These are phyloP conservation scores for Thermothielavioides terrestris DNA, from an alignment of 495 filamentous ascomycete genomes.

Conservation along the genomic window DNA sequence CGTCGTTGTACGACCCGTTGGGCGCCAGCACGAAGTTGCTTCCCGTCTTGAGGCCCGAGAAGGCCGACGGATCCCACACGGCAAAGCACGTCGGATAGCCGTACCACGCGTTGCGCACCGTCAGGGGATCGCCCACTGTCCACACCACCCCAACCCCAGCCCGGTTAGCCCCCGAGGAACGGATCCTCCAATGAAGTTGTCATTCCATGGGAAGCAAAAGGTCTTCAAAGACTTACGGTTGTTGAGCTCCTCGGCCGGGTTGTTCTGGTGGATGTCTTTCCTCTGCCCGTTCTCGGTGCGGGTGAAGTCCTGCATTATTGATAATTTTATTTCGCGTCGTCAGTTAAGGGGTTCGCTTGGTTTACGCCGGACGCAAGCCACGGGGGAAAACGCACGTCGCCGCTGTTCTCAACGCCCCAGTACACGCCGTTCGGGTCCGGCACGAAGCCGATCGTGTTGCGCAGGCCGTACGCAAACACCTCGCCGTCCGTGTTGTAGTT, in stretches of 20 bases:
- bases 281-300: constrained; percentile 34
- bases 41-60: constrained; percentile 39
- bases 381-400: constrained; percentile 43
- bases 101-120: constrained; percentile 38
- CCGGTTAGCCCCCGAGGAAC: too few species aligned
- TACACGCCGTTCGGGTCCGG: constrained; percentile 53
- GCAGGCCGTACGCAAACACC: constrained; percentile 55
- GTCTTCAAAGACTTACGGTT: constrained; percentile 54
- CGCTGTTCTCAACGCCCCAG: constrained; percentile 63
- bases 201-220: too few species aligned
- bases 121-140: constrained; percentile 32
- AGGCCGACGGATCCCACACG: constrained; percentile 47
- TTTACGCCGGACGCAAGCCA: constrained; percentile 15
- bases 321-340: not conserved
- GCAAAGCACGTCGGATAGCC: constrained; percentile 66
- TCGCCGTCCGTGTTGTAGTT: constrained; percentile 47
- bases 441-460: constrained; percentile 59
- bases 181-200: too few species aligned
- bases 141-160: too few species aligned
- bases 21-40: constrained; percentile 41
- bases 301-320: constrained; percentile 31
- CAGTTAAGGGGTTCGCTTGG: constrained; percentile 2
- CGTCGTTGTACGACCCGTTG: constrained; percentile 42
- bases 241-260: constrained; percentile 66
- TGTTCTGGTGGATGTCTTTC: constrained; percentile 53